Evolutionary conservation across 257 asterid species (phyloP).

Genomic region (Apocynum venetum): DNA sequence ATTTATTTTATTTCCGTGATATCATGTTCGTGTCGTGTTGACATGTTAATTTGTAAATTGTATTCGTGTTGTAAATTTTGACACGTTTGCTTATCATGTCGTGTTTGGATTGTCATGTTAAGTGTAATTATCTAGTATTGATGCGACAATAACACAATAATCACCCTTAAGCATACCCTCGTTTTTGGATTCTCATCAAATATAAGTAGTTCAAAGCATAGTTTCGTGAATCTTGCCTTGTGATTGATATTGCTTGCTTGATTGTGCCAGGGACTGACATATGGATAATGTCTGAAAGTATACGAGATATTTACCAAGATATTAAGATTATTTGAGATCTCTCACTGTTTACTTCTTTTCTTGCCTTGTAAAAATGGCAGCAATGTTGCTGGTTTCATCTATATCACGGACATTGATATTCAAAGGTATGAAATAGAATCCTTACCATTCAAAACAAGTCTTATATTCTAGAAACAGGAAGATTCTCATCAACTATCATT

Average conservation of each 20-base stretch:
- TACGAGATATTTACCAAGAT: not conserved
- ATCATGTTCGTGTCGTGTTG: too few species aligned
- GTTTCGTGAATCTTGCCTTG: not conserved
- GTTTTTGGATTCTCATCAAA: not conserved
- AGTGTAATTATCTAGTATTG: too few species aligned
- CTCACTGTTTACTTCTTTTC: conserved; percentile 17
- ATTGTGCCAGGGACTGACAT: not conserved
- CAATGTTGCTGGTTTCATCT: conserved; percentile 94
- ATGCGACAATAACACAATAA: too few species aligned
- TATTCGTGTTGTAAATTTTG: too few species aligned
- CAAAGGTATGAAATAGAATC: conserved; percentile 48
- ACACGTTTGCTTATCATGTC: too few species aligned
- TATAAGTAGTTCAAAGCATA: not conserved
- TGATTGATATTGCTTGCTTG: not conserved
- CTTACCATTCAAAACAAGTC: not conserved
- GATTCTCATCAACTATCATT: conserved; percentile 5
- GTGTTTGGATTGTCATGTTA: too few species aligned
- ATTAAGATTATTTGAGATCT: not conserved
- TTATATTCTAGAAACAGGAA: not conserved
- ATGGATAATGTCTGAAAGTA: not conserved
- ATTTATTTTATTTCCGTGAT: too few species aligned
- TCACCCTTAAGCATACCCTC: too few species aligned
- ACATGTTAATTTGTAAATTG: too few species aligned
- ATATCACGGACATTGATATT: conserved; percentile 74
- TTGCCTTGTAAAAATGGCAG: conserved; percentile 27